Evolutionary conservation across 2,329 filamentous ascomycete species (phyloP), one percentile per base, ranked within the genome.

Genomic region (Albifimbria verrucaria): DNA sequence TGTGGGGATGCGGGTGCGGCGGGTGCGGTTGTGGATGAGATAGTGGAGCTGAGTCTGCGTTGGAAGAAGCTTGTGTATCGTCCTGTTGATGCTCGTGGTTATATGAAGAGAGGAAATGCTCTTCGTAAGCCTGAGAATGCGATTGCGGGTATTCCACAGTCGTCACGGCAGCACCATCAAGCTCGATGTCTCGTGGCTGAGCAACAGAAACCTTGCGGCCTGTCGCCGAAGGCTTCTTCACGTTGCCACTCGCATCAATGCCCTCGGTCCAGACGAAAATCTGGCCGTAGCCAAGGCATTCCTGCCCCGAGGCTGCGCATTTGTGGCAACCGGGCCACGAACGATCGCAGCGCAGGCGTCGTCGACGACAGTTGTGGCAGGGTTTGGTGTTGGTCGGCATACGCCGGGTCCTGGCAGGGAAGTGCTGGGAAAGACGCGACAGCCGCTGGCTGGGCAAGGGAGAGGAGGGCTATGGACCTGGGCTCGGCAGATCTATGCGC

Each of bases 331-430:
- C 73, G 23, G 83, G 83, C 48, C 78, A 69, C 28, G 82, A 85
- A 55, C 79, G 76, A 67, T 87, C 83, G 67, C 83, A 87, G 62
- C 82, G 80, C 65, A 82, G 76, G 59, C 83, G 78, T 62, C 77
- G 77, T 53, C 77, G 78, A 55, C 82, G 81, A 68, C 83, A 86
- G 68, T 84, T 85, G 68, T 86, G 81, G 66, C 83, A 86, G 55
- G 78, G 62, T 61, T 75, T 78, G 62, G 61, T 65, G 62, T 66
- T 65, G 65, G 59, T 68, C 65, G 65, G 65, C 65, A 67, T 67
- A 61, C 64, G 65, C 65, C 64, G 57, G 55, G 54, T 54, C 61
- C 59, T 62, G 61, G 11, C 32, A 4, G 5, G 4, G 11, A 39
- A 39, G 32, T 17, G 18, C 12, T 39, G 32, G 18, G 32, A 39